These are phyloP conservation scores for Acacia pycnantha DNA, from an alignment of 331 rosid genomes.

Conservation along the genomic window DNA sequence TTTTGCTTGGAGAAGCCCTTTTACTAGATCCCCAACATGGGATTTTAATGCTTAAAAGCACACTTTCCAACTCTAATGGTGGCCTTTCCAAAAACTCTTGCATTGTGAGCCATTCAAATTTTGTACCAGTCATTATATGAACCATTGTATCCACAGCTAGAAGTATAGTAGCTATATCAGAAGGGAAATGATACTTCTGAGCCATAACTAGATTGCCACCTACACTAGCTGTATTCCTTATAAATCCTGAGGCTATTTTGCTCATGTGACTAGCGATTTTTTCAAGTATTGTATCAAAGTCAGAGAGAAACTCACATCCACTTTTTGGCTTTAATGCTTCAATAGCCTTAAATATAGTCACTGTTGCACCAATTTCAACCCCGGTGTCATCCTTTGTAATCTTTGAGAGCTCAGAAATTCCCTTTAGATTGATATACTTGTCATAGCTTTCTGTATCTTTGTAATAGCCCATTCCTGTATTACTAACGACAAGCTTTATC, in stretches of 20 bases:
- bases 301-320: slow-evolving; percentile 31
- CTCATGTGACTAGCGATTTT: slow-evolving; percentile 65
- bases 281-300: slow-evolving; percentile 43
- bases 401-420: slow-evolving; percentile 56
- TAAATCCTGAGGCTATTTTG: slow-evolving; percentile 65
- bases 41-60: slow-evolving; percentile 70
- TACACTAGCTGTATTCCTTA: slow-evolving; percentile 74
- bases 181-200: slow-evolving; percentile 73
- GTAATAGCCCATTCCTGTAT: slow-evolving; percentile 79
- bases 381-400: slow-evolving; percentile 57
- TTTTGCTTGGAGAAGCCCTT: slow-evolving; percentile 32
- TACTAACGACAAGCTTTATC: slow-evolving; percentile 60
- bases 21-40: slow-evolving; percentile 49
- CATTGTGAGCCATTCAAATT: slow-evolving; percentile 49
- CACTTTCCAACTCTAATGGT: slow-evolving; percentile 49
- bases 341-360: slow-evolving; percentile 62
- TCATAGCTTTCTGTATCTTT: slow-evolving; percentile 61
- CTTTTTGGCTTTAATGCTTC: slow-evolving; percentile 41
- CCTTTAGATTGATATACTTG: slow-evolving; percentile 52
- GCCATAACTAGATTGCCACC: slow-evolving; percentile 95
- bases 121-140: slow-evolving; percentile 52
- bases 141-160: slow-evolving; percentile 70
- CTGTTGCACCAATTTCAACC: slow-evolving; percentile 70
- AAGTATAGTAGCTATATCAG: slow-evolving; percentile 74
- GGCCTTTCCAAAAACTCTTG: slow-evolving; percentile 71